Conservation (phyloP, 2,329 filamentous ascomycete genomes). For the Hypoxylon sp. region DNA sequence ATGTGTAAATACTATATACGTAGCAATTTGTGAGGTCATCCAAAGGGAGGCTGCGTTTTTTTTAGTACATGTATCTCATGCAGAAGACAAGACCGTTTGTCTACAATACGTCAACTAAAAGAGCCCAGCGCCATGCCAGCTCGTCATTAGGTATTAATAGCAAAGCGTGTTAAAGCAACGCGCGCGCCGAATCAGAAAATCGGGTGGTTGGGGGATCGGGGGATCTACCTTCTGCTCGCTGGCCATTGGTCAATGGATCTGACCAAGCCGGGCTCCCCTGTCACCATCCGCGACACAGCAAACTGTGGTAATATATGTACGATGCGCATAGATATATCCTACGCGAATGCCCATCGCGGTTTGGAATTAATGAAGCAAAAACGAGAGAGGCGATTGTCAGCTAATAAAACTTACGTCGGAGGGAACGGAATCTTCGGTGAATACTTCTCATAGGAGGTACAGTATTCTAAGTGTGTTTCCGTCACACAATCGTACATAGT, state of each 20-base stretch:
- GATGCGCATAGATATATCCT: slow-evolving; percentile 14
- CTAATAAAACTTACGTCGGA: no score
- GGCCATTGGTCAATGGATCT: slow-evolving; percentile 35
- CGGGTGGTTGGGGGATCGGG: slow-evolving; percentile 36
- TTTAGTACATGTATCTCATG: slow-evolving; percentile 15
- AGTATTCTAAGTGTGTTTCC: slow-evolving; percentile 17
- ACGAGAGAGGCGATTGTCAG: no score
- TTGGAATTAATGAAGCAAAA: slow-evolving; percentile 23
- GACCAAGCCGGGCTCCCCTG: slow-evolving; percentile 26
- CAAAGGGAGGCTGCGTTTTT: neutral
- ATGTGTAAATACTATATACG: no score
- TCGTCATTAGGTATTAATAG: slow-evolving; percentile 38
- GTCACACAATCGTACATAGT: slow-evolving; percentile 30
- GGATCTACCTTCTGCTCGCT: slow-evolving; percentile 22
- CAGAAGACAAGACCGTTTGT: slow-evolving; percentile 14
- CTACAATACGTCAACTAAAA: slow-evolving; percentile 13
- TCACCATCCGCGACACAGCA: slow-evolving; percentile 36
- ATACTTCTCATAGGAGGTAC: slow-evolving; percentile 31
- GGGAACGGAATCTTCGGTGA: slow-evolving; percentile 22
- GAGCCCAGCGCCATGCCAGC: no score
- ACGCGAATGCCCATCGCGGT: slow-evolving; percentile 4
- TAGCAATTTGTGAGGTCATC: slow-evolving; percentile 22
- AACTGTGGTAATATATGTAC: slow-evolving; percentile 34
- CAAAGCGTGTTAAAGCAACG: slow-evolving; percentile 25
- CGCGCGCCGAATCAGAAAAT: slow-evolving; percentile 28